A percentile compares a stretch with the other conserved stretches of the same genome.
These are phyloP conservation scores for Aspergillus pseudoterreus DNA, from an alignment of 2,329 filamentous ascomycete species.

Conservation along the genomic window DNA sequence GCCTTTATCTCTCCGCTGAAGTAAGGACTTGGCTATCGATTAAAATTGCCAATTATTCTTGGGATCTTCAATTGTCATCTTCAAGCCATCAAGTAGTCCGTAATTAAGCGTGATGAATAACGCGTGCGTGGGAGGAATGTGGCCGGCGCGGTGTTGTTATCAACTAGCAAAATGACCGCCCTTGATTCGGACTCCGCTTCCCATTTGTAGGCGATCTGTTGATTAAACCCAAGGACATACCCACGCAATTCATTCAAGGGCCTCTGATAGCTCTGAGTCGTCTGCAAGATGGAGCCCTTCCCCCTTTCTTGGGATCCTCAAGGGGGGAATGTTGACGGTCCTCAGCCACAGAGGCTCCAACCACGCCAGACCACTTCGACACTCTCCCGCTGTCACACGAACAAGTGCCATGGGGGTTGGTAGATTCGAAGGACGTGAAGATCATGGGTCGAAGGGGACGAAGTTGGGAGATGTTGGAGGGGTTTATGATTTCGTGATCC, in stretches of 20 bases:
- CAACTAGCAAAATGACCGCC: slow-evolving; percentile 1
- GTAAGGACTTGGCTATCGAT: too few species aligned
- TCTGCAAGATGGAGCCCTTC: background rate
- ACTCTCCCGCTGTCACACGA: background rate
- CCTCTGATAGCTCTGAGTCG: background rate
- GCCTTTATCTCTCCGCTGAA: too few species aligned
- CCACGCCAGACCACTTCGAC: background rate
- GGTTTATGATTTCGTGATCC: too few species aligned
- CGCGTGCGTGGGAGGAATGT: background rate
- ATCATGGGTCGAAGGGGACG: background rate
- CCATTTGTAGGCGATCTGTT: background rate
- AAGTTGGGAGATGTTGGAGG: too few species aligned
- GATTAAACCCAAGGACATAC: background rate
- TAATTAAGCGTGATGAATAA: background rate
- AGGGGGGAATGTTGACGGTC: background rate
- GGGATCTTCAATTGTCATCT: too few species aligned
- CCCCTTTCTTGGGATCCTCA: background rate
- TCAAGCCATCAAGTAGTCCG: too few species aligned
- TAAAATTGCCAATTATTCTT: too few species aligned
- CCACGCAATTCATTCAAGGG: too few species aligned
- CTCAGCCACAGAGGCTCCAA: background rate
- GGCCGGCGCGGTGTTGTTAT: background rate
- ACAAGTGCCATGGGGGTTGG: background rate
- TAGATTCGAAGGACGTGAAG: background rate
- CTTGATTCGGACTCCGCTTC: slow-evolving; percentile 7